Evolutionary conservation across 495 filamentous ascomycete genomes (phyloP).

Genomic region (Apodospora peruviana): DNA sequence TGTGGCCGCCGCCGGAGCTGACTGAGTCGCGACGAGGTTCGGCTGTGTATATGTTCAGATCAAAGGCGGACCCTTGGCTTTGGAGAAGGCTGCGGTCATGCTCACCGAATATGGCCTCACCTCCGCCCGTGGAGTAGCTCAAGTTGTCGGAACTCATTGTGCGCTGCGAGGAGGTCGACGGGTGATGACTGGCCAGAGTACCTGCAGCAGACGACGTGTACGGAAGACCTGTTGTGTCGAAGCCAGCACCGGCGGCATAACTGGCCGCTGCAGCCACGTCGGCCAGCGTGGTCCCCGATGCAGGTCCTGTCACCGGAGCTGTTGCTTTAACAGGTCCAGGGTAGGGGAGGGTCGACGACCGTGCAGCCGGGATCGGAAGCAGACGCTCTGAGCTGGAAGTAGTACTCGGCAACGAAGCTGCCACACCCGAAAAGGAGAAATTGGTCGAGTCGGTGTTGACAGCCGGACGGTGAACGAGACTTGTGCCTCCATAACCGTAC

Average conservation of each 20-base stretch:
- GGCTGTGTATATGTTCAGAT: conserved; percentile 15
- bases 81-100: conserved; percentile 18
- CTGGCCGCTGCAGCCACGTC: conserved; percentile 17
- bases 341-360: conserved; percentile 22
- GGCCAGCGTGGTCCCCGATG: conserved; percentile 13
- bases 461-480: conserved; percentile 32
- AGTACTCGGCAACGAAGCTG: conserved; percentile 31
- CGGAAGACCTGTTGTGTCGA: conserved; percentile 7
- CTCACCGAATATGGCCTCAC: conserved; percentile 14
- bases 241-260: conserved; percentile 9
- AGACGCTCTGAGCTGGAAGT: conserved; percentile 30
- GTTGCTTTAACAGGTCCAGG: conserved; percentile 17
- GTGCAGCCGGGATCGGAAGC: conserved; percentile 30
- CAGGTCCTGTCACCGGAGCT: conserved; percentile 9
- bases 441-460: conserved; percentile 23
- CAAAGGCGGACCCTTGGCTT: conserved; percentile 15
- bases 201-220: conserved; percentile 4
- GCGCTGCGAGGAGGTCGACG: neutral
- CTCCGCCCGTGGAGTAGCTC: conserved; percentile 5
- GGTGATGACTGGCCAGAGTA: conserved; percentile 3
- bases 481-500: conserved; percentile 18
- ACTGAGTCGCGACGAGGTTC: conserved; percentile 18
- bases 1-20: conserved; percentile 7
- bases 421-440: conserved; percentile 35
- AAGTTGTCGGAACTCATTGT: too few relatives aligned